Base-by-base conservation (phyloP, 106 monocot genomes). In the Acorus gramineus region DNA sequence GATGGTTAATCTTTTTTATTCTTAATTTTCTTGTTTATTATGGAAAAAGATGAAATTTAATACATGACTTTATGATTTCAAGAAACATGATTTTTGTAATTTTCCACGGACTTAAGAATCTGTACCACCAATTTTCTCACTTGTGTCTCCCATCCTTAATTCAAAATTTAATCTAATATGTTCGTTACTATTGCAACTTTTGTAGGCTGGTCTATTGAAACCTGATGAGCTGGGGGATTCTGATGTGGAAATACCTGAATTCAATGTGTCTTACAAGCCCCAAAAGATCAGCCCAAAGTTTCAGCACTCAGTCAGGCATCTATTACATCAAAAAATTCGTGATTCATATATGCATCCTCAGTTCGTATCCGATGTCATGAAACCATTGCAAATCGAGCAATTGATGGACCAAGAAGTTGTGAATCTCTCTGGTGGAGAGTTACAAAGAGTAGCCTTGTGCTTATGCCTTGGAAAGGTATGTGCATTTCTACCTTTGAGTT, bases 221-320 rank as follows among this genome's bases (percentile, higher is more conserved):
- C 98, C 98, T 68, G 91, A 98, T 73, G 68, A 11, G 9, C 75
- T 89, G 44, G 87, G 81, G 69, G 88, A 62, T 71, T 70, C 82
- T 70, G 91, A 98, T 64, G 50, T 76, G 55, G 98, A 92, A 62
- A 84, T 98, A 72, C 98, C 98, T 53, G 92, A 92, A 64, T 98
- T 89, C 56, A 92, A 85, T 83, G 92, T 98, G 73, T 98, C 98
- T 56, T 92, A 98, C 71, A 98, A 98, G 65, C 98, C 88, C 47
- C 98, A 98, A 70, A 89, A 98, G 62, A 89, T 98, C 52, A 92
- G 80, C 70, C 87, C 98, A 48, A 98, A 89, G 67, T 92, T 89
- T 73, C 83, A 68, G 59, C 48, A 6, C 58, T 64, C 83, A 66
- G 92, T 92, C 66, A 82, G 92, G 11, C 70, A 72, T 28, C 67